Conservation (phyloP, 176 grass and related monocot genomes). For the Dendrocalamus sinicus region DNA sequence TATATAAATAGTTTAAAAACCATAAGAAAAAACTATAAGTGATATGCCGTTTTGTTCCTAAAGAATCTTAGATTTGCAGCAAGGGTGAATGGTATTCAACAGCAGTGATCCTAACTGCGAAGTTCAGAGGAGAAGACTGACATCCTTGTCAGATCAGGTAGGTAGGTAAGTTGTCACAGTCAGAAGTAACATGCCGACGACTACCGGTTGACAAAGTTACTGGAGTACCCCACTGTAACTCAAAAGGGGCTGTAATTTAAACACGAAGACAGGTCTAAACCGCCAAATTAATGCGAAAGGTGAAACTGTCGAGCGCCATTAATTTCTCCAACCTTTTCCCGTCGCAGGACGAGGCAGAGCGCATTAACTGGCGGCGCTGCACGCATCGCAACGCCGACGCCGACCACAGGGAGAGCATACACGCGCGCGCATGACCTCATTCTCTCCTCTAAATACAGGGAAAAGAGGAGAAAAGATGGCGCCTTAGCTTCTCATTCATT, state of each 20-base stretch:
- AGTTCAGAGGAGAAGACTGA: conserved; percentile 5
- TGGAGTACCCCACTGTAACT: not conserved
- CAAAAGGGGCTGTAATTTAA: not conserved
- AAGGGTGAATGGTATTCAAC: not conserved
- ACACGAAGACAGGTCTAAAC: not conserved
- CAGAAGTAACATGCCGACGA: not conserved
- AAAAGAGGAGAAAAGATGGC: conserved; percentile 7
- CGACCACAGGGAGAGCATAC: conserved; percentile 1
- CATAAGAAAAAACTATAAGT: fast-evolving
- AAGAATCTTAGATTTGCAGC: not conserved
- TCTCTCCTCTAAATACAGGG: not conserved
- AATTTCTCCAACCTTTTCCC: conserved; percentile 20
- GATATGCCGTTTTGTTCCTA: not conserved
- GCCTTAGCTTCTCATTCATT: not conserved
- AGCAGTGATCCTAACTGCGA: not conserved
- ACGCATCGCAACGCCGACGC: conserved; percentile 16
- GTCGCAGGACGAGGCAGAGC: conserved; percentile 51
- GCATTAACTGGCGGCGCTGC: conserved; percentile 36
- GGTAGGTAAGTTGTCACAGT: not conserved
- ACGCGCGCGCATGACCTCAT: conserved; percentile 12
- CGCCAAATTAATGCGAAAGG: conserved; percentile 28
- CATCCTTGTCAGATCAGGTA: not conserved
- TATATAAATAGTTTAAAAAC: too few species aligned
- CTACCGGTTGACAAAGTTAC: not conserved
- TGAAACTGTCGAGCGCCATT: conserved; percentile 40